phyloP scores from a whole-genome alignment of 1,284 basidiomycete species.

The Meripilus lineatus region DNA sequence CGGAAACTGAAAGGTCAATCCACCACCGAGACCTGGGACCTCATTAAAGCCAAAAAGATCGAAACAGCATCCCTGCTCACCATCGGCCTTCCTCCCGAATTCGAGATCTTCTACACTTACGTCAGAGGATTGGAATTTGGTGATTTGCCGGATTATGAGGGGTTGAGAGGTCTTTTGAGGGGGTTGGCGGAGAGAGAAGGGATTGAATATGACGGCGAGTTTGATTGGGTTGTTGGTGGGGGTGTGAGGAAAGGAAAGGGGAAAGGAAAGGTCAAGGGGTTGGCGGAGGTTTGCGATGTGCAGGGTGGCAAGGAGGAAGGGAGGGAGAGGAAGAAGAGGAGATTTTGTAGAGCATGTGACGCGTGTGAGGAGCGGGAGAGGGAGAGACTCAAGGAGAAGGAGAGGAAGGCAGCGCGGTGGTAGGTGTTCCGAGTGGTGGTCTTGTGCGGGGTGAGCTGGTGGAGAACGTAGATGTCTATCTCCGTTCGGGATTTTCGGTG shows the following conservation, averaged over 20 bases:
- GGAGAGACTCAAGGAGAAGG: constrained; percentile 1
- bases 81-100: constrained; percentile 82
- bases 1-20: constrained; percentile 76
- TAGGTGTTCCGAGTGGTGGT: too few species aligned
- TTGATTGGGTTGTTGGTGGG: constrained; percentile 25
- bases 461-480: too few species aligned
- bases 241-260: background rate
- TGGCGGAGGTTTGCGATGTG: background rate
- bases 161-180: constrained; percentile 77
- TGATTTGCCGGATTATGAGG: constrained; percentile 88
- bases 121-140: constrained; percentile 84
- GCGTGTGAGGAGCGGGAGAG: constrained; percentile 13
- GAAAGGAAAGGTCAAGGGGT: background rate
- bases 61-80: constrained; percentile 65
- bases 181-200: constrained; percentile 35
- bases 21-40: constrained; percentile 77
- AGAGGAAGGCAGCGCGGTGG: constrained; percentile 1
- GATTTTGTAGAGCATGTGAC: constrained; percentile 6
- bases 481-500: too few species aligned
- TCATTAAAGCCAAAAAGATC: constrained; percentile 67
- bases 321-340: constrained; percentile 3
- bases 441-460: too few species aligned
- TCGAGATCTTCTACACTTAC: constrained; percentile 84
- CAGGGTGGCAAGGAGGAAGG: constrained; percentile 1
- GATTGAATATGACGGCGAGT: constrained; percentile 27